Conservation (phyloP, 2,329 filamentous ascomycete genomes). For the Huntiella decipiens region DNA sequence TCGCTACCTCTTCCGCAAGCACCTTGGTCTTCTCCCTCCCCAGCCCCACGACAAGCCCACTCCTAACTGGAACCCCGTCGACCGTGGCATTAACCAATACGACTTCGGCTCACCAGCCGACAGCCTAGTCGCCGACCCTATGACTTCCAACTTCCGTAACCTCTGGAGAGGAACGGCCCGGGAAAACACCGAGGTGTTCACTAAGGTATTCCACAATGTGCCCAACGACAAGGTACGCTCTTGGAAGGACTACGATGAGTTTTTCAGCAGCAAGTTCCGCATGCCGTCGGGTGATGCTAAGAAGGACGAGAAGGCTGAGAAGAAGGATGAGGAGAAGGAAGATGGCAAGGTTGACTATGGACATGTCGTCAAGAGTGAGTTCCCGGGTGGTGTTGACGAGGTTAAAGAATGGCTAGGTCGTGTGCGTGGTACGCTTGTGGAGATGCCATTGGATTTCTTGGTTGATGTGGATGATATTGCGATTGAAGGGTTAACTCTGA, state of each 20-base stretch:
- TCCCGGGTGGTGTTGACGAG: conserved; percentile 52
- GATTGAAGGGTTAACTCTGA: conserved; percentile 56
- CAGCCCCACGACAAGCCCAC: conserved; percentile 50
- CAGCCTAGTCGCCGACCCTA: conserved; percentile 52
- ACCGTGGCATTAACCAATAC: conserved; percentile 50
- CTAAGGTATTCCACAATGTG: conserved; percentile 62
- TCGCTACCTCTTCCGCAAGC: conserved; percentile 75
- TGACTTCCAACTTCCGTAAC: conserved; percentile 46
- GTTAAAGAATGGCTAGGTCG: conserved; percentile 50
- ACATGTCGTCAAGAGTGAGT: conserved; percentile 68
- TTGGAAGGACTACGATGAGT: conserved; percentile 56
- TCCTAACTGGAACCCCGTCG: conserved; percentile 59
- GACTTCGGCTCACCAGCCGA: conserved; percentile 52
- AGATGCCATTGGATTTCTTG: conserved; percentile 83
- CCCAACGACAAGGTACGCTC: conserved; percentile 48
- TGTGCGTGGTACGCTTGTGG: conserved; percentile 54
- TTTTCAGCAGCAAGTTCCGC: conserved; percentile 50
- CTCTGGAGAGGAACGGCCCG: conserved; percentile 57
- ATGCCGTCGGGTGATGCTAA: conserved; percentile 26
- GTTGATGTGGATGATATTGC: conserved; percentile 69
- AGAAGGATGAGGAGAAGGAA: conserved; percentile 21
- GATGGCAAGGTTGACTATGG: conserved; percentile 56
- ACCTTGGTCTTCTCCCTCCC: conserved; percentile 63
- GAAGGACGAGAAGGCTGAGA: conserved; percentile 20
- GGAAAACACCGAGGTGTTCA: conserved; percentile 65